These are phyloP conservation scores for Chrysosporium keratinophilum DNA, from an alignment of 2,329 filamentous ascomycete species.

Conservation along the genomic window DNA sequence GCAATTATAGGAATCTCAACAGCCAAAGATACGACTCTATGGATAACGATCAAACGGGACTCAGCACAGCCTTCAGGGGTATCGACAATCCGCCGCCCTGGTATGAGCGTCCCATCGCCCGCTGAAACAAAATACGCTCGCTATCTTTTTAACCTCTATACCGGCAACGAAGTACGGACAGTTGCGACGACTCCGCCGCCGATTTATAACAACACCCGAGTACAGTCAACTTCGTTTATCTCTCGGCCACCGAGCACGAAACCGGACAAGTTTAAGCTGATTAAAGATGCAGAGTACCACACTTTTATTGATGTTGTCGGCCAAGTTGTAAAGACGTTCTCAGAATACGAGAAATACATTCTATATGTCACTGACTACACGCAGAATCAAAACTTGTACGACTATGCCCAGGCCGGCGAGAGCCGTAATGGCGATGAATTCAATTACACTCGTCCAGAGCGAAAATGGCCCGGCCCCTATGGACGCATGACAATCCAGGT, in stretches of 20 bases:
- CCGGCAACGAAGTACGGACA: not conserved
- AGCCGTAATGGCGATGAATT: conserved; percentile 45
- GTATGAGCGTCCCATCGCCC: not conserved
- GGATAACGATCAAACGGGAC: conserved; percentile 1
- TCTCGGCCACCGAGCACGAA: not conserved
- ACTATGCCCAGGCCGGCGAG: conserved; percentile 38
- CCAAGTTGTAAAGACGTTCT: conserved; percentile 54
- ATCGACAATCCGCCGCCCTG: not conserved
- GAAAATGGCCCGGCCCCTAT: conserved; percentile 60
- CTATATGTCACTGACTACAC: conserved; percentile 81
- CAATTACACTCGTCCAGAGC: conserved; percentile 41
- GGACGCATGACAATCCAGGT: conserved; percentile 63
- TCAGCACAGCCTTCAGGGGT: not conserved
- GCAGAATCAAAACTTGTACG: conserved; percentile 53
- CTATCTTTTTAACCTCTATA: not conserved
- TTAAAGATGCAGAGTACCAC: conserved; percentile 51
- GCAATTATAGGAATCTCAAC: conserved; percentile 1
- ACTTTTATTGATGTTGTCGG: conserved; percentile 60
- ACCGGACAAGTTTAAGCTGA: conserved; percentile 47
- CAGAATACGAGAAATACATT: conserved; percentile 41
- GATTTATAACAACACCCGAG: not conserved
- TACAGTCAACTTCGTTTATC: not conserved
- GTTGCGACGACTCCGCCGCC: not conserved
- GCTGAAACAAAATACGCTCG: conserved; percentile 2
- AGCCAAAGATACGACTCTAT: not conserved